Percentiles rank a stretch among this genome's conserved stretches.
These are phyloP conservation scores for Oemleria cerasiformis DNA, from an alignment of 306 rosid species.

Conservation along the genomic window DNA sequence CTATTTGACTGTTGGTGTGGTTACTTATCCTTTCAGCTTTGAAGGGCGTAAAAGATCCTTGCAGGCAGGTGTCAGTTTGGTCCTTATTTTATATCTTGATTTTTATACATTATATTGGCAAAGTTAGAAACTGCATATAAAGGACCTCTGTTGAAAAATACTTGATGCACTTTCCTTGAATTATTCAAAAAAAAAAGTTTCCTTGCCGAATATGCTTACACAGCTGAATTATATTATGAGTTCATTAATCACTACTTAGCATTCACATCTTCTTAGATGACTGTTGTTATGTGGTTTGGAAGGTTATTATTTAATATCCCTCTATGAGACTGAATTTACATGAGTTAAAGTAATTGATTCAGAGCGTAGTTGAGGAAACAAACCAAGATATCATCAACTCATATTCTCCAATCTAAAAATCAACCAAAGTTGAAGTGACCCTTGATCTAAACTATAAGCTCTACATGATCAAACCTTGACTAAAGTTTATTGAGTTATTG, in stretches of 20 bases:
- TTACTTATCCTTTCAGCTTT: conserved; percentile 89
- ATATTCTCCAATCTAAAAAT: not conserved
- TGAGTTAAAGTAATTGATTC: not conserved
- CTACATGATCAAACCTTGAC: not conserved
- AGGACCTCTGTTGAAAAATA: not conserved
- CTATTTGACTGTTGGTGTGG: conserved; percentile 95
- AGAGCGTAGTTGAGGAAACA: not conserved
- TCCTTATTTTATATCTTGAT: conserved; percentile 13
- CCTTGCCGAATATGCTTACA: not conserved
- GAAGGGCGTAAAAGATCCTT: conserved; percentile 98
- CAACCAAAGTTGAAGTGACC: not conserved
- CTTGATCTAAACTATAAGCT: not conserved
- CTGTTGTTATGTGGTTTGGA: not conserved
- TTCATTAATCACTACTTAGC: not conserved
- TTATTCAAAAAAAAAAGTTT: not conserved
- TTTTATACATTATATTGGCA: not conserved
- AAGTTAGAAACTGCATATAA: not conserved
- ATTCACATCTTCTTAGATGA: not conserved
- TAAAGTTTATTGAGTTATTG: not conserved
- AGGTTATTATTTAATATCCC: not conserved
- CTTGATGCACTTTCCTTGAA: not conserved
- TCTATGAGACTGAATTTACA: not conserved
- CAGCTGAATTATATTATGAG: not conserved
- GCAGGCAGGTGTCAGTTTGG: conserved; percentile 73
- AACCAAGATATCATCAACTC: not conserved